Conservation (phyloP, 768 basidiomycete genomes). For the Rhizopogon salebrosus region DNA sequence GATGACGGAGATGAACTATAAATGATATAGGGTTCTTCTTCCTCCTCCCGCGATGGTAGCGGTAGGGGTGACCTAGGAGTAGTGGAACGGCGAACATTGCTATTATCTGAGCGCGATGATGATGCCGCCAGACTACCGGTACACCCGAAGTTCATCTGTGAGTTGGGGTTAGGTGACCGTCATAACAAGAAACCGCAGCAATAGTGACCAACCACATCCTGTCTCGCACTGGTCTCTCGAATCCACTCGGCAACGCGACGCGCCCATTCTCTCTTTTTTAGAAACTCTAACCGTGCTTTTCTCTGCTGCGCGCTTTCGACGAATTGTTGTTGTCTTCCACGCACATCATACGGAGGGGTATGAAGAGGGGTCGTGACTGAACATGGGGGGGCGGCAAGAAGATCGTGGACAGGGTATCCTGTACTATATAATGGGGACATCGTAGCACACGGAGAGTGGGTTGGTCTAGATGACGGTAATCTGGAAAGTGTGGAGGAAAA, state of each 20-base stretch:
- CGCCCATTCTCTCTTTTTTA: conserved; percentile 42
- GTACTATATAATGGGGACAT: neutral
- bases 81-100: neutral
- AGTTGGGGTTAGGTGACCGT: neutral
- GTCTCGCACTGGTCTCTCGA: conserved; percentile 23
- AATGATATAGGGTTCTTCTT: conserved; percentile 28
- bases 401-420: conserved; percentile 4
- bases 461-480: neutral
- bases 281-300: conserved; percentile 46
- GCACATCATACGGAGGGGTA: conserved; percentile 32
- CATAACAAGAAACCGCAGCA: neutral
- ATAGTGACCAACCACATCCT: conserved; percentile 15
- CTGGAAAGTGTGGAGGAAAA: conserved; percentile 3
- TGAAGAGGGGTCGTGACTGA: conserved; percentile 24
- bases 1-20: conserved; percentile 29
- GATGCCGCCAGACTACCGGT: neutral
- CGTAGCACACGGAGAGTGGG: neutral
- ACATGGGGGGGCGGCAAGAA: neutral
- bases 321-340: conserved; percentile 40
- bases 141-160: conserved; percentile 18
- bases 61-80: conserved; percentile 13
- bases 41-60: conserved; percentile 22
- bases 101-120: neutral
- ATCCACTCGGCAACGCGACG: conserved; percentile 35
- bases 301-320: conserved; percentile 43